Evolutionary conservation across 2,329 filamentous ascomycete genomes (phyloP).

Genomic region (Penicillium sp.): DNA sequence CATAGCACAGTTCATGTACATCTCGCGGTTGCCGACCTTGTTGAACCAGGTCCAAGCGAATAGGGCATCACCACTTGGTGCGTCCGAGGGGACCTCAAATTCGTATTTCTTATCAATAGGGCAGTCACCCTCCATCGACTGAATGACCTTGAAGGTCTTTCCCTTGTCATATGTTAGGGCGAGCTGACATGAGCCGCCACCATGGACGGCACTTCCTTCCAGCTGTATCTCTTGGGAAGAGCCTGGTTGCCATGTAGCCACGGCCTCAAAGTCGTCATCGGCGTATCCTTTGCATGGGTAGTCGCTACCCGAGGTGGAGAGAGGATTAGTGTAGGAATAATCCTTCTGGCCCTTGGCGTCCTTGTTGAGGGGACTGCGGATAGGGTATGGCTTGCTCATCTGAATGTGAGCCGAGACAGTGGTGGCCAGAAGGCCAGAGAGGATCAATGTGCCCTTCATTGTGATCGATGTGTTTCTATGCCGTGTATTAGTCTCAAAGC

Average conservation of each 20-base stretch:
- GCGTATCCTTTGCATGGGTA: constrained; percentile 75
- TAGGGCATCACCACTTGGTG: constrained; percentile 59
- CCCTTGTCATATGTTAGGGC: constrained; percentile 72
- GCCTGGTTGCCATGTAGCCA: constrained; percentile 63
- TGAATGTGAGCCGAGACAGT: constrained; percentile 51
- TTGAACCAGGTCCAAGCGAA: constrained; percentile 80
- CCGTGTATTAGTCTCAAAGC: not conserved
- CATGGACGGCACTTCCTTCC: constrained; percentile 60
- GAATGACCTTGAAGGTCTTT: constrained; percentile 65
- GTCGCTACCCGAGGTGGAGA: constrained; percentile 57
- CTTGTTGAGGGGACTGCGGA: constrained; percentile 52
- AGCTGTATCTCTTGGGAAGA: constrained; percentile 62
- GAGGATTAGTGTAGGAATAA: constrained; percentile 69
- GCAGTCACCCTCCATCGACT: constrained; percentile 60
- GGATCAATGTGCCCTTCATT: constrained; percentile 35
- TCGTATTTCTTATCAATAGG: constrained; percentile 54
- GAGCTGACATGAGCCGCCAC: constrained; percentile 73
- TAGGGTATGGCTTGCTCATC: constrained; percentile 54
- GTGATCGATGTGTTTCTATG: constrained; percentile 8
- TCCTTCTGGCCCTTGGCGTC: constrained; percentile 53
- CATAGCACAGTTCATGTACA: constrained; percentile 82
- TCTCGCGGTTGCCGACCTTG: constrained; percentile 72
- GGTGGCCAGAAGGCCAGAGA: constrained; percentile 33
- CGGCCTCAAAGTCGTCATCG: constrained; percentile 50
- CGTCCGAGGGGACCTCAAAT: constrained; percentile 65